Evolutionary conservation across 2,329 filamentous ascomycete genomes (phyloP), one percentile per base, ranked within the genome.

Genomic region (Neospermospora avenae): DNA sequence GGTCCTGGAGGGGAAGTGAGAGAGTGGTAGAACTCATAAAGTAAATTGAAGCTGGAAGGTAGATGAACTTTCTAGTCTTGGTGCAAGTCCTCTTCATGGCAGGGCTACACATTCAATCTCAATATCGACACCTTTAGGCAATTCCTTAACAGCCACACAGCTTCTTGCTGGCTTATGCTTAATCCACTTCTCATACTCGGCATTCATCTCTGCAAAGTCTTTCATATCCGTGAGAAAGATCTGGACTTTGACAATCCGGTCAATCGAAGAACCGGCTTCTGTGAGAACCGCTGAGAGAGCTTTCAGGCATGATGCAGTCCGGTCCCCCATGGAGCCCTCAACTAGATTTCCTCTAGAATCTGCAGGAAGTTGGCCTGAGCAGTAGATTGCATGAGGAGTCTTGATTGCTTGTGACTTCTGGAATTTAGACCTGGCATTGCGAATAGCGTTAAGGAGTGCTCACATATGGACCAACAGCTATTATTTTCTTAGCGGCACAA

Each of bases 141-240:
- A 82, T 69, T 90, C 86, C 81, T 95, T 93, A 66, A 96, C 93
- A 4, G 91, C 91, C 57, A 96, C 91, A 73, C 91, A 96, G 77
- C 88, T 92, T 68, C 91, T 84, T n/a, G 90, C 89, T 20, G 91
- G 91, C 83, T 91, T 93, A 78, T 91, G 87, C 62, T 81, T 77
- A 76, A 93, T 93, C 81, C 87, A 91, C 77, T 91, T 87, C 75
- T 87, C 88, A 75, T 95, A 96, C 72, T 90, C 88, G 67, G 81
- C 81, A 77, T 96, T 96, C 89, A 96, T 91, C 74, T 86, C 85
- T 53, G 83, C 86, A 73, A 98, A 98, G 77, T 95, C 82, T 65
- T 82, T 84, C 93, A 98, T 98, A 76, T 96, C 89, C 54, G 89
- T 88, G 63, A 98, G 79, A 82, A 97, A 98, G 73, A 96, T 88